These are phyloP conservation scores for Kalanchoe fedtschenkoi DNA, from an alignment of 164 flowering plant genomes.

Conservation along the genomic window DNA sequence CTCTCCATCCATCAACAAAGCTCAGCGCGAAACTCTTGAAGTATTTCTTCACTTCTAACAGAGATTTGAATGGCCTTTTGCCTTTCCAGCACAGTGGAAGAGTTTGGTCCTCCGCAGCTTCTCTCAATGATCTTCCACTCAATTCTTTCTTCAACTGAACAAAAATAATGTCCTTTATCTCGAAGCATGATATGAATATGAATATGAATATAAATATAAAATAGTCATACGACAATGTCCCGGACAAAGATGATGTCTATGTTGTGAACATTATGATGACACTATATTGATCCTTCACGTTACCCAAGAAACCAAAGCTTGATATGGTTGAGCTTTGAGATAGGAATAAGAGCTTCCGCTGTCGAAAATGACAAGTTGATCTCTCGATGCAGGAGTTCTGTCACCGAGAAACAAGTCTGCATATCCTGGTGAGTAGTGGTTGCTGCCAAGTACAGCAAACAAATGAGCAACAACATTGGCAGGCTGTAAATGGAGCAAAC, in stretches of 20 bases:
- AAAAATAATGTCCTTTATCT: neutral
- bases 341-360: conserved; percentile 91
- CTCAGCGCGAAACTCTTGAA: conserved; percentile 44
- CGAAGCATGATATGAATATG: neutral
- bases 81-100: conserved; percentile 66
- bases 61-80: conserved; percentile 32
- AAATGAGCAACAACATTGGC: neutral
- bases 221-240: too few relatives aligned
- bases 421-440: conserved; percentile 66
- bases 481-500: neutral
- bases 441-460: conserved; percentile 23
- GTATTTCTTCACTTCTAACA: conserved; percentile 35
- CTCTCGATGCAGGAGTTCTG: conserved; percentile 32
- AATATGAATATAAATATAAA: too few relatives aligned
- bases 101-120: conserved; percentile 39
- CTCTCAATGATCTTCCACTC: conserved; percentile 30
- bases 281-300: conserved; percentile 15
- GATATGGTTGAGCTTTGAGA: conserved; percentile 50
- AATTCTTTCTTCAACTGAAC: conserved; percentile 33
- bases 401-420: conserved; percentile 56
- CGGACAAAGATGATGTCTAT: too few relatives aligned
- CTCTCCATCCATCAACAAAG: conserved; percentile 25
- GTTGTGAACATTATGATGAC: neutral
- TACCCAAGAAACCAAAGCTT: conserved; percentile 41
- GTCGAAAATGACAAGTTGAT: conserved; percentile 56